phyloP scores from a whole-genome alignment of 805 yeast genomes.

The Metschnikowia cubensis region DNA sequence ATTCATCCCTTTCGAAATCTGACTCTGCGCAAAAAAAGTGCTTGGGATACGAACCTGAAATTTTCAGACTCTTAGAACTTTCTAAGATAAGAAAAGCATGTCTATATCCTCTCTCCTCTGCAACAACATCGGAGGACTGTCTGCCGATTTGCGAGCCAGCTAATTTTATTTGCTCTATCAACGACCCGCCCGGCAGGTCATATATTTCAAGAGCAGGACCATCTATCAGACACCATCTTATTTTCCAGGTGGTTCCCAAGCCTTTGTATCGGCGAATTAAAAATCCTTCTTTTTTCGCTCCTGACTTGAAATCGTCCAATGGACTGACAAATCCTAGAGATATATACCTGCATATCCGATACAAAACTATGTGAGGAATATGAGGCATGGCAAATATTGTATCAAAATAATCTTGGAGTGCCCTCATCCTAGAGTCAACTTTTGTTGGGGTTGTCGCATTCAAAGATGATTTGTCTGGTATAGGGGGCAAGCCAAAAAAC shows the following conservation, averaged over 20 bases:
- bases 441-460: slow-evolving; percentile 56
- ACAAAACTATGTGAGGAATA: slow-evolving; percentile 49
- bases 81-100: slow-evolving; percentile 61
- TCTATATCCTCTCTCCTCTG: slow-evolving; percentile 46
- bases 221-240: slow-evolving; percentile 63
- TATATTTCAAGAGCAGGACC: slow-evolving; percentile 54
- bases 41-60: slow-evolving; percentile 38
- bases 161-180: slow-evolving; percentile 50
- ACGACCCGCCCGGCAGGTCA: slow-evolving; percentile 53
- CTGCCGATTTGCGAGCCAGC: slow-evolving; percentile 54
- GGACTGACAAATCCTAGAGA: slow-evolving; percentile 65
- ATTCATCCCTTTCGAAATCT: slow-evolving; percentile 66
- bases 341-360: slow-evolving; percentile 57
- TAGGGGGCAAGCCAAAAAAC: slow-evolving; percentile 52
- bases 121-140: slow-evolving; percentile 41
- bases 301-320: slow-evolving; percentile 49
- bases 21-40: slow-evolving; percentile 78
- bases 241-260: slow-evolving; percentile 61
- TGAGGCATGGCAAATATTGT: slow-evolving; percentile 55
- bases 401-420: slow-evolving; percentile 56
- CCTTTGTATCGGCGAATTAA: slow-evolving; percentile 63
- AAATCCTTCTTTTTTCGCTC: slow-evolving; percentile 60
- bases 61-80: slow-evolving; percentile 32
- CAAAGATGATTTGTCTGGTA: slow-evolving; percentile 65
- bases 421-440: slow-evolving; percentile 56